Evolutionary conservation across 768 basidiomycete genomes (phyloP).

Genomic region (Termitomyces sp.): DNA sequence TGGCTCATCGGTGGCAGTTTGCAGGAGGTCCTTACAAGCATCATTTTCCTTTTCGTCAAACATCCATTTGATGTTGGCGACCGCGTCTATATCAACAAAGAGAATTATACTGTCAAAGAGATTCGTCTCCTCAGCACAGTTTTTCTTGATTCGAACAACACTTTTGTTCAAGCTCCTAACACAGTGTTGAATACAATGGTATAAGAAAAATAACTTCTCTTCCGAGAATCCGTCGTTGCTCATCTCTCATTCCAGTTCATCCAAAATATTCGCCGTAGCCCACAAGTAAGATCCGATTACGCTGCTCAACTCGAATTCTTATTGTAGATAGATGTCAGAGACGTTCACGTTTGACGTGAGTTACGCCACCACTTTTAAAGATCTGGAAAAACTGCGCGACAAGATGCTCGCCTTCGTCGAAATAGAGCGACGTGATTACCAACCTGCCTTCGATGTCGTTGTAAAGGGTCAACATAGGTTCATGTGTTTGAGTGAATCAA

Average conservation of each 20-base stretch:
- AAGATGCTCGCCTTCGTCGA: conserved; percentile 81
- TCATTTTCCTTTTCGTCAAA: conserved; percentile 91
- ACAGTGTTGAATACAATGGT: conserved; percentile 56
- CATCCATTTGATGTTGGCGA: conserved; percentile 85
- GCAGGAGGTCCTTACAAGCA: conserved; percentile 78
- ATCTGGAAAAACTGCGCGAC: conserved; percentile 71
- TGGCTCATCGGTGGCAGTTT: conserved; percentile 86
- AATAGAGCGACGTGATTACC: conserved; percentile 70
- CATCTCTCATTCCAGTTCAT: conserved; percentile 47
- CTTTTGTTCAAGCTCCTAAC: conserved; percentile 73
- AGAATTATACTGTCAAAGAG: conserved; percentile 79
- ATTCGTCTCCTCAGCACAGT: conserved; percentile 81
- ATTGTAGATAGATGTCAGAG: conserved; percentile 60
- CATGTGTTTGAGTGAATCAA: not conserved
- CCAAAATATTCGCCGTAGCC: conserved; percentile 69
- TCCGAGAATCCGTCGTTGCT: not conserved
- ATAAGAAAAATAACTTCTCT: not conserved
- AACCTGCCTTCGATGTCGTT: conserved; percentile 70
- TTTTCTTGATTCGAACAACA: conserved; percentile 60
- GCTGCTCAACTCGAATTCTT: not conserved
- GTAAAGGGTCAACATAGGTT: conserved; percentile 48
- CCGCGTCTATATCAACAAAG: conserved; percentile 52
- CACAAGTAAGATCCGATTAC: conserved; percentile 42
- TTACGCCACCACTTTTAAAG: conserved; percentile 77
- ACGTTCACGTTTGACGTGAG: conserved; percentile 79